Percentiles rank a stretch among this genome's conserved stretches.
These are phyloP conservation scores for Candida silvicultrix DNA, from an alignment of 805 yeast species.

Conservation along the genomic window DNA sequence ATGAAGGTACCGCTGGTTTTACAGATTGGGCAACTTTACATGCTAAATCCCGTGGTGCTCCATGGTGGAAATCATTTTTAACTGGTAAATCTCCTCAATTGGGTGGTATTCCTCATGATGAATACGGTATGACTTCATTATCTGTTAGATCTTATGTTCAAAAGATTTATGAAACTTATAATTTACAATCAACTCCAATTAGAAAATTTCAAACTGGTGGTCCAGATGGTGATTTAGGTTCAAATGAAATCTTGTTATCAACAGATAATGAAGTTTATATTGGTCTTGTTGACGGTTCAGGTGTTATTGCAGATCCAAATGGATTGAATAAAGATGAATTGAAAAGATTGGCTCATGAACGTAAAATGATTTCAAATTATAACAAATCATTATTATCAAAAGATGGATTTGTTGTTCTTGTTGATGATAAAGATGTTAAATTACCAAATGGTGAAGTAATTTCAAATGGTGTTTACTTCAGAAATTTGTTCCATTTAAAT, in stretches of 20 bases:
- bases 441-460: slow-evolving; percentile 75
- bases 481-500: slow-evolving; percentile 84
- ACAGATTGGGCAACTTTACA: slow-evolving; percentile 98
- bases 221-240: slow-evolving; percentile 97
- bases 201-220: slow-evolving; percentile 96
- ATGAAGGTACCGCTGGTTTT: slow-evolving; percentile 93
- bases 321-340: slow-evolving; percentile 83
- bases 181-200: slow-evolving; percentile 50
- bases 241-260: slow-evolving; percentile 88
- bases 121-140: slow-evolving; percentile 94
- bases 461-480: slow-evolving; percentile 80
- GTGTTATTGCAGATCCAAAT: slow-evolving; percentile 86
- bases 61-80: slow-evolving; percentile 98
- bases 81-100: slow-evolving; percentile 89
- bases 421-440: slow-evolving; percentile 74
- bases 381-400: slow-evolving; percentile 61
- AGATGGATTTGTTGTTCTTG: slow-evolving; percentile 75
- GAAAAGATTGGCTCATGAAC: slow-evolving; percentile 65
- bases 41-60: slow-evolving; percentile 87
- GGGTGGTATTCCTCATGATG: slow-evolving; percentile 98
- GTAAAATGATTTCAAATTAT: slow-evolving; percentile 68
- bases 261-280: slow-evolving; percentile 71
- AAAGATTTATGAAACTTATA: slow-evolving; percentile 75
- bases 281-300: slow-evolving; percentile 92
- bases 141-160: slow-evolving; percentile 90